Evolutionary conservation across 2,329 filamentous ascomycete species (phyloP).

Genomic region (Phyllosticta citribraziliensis): DNA sequence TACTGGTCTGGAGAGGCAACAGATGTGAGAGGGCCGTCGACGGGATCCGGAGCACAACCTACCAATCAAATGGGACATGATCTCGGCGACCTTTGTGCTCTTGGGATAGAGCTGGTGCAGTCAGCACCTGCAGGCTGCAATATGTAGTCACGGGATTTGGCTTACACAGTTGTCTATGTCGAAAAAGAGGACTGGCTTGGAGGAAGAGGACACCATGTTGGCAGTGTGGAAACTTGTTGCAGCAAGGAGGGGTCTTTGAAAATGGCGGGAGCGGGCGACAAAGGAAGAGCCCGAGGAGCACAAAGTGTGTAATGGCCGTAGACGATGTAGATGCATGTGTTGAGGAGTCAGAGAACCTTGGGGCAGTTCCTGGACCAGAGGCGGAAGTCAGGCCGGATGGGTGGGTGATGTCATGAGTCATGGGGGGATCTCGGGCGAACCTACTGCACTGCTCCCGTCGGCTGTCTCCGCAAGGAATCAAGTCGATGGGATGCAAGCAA

Average conservation of each 20-base stretch:
- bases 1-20: slow-evolving; percentile 48
- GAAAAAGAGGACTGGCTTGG: slow-evolving; percentile 58
- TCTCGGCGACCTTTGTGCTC: slow-evolving; percentile 74
- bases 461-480: neutral
- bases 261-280: neutral
- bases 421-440: neutral
- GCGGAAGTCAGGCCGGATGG: neutral
- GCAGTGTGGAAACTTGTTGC: neutral
- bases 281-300: neutral
- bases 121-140: neutral
- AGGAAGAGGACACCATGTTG: slow-evolving; percentile 20
- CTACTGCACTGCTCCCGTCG: too few species aligned
- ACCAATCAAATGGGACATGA: slow-evolving; percentile 76
- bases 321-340: neutral
- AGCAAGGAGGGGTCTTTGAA: neutral
- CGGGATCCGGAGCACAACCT: slow-evolving; percentile 8
- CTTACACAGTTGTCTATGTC: slow-evolving; percentile 94
- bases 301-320: neutral
- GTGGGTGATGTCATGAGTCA: neutral
- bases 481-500: neutral
- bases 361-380: neutral
- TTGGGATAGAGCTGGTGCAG: slow-evolving; percentile 63
- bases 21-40: slow-evolving; percentile 40
- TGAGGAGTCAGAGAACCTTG: neutral
- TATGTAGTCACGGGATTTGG: slow-evolving; percentile 1